Evolutionary conservation across 2,329 filamentous ascomycete species (phyloP), one percentile per base, ranked within the genome.

Genomic region (Dactylellina sp.): DNA sequence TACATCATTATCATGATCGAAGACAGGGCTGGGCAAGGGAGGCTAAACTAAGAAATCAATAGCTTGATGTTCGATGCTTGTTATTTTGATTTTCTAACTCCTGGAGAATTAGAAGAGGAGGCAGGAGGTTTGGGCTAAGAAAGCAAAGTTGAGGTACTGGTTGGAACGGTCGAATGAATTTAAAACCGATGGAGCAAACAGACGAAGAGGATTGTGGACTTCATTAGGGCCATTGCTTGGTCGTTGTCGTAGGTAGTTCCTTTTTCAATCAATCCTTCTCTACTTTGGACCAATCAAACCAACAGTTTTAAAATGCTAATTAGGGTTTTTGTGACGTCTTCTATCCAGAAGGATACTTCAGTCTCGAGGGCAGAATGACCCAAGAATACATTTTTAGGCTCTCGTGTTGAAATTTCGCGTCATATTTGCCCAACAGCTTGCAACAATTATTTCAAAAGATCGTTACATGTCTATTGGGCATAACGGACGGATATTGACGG

Each of bases 401-500:
- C 28, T 65, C 16, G 44, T 53, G 53, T 71, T 59, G 59, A 65
- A 64, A 65, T 53, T 64, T 61, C 25, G 22, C 28, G 37, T 22
- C 24, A 39, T 37, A 57, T 50, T 40, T 25, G 28, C 20, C 39
- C 16, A 56, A 55, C 46, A 37, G 39, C 44, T 56, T 35, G 18
- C 46, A 65, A 72, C 64, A 53, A 14, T 53, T 59, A 61, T 60
- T 65, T 24, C 18, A 20, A 49, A n/a, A 37, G 18, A 49, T 18
- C 28, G 37, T 53, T 50, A 24, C 12, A 35, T 28, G 46, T 50
- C 46, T 40, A 61, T 20, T 42, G 39, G 32, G 12, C 46, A 16
- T 9, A 37, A 20, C n/a, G 22, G 22, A 72, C 68, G 68, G 68
- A 39, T 72, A 72, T 65, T 28, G 22, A 55, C 68, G 68, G 68